Evolutionary conservation across 2,329 filamentous ascomycete genomes (phyloP), one percentile per base, ranked within the genome.

Genomic region (Fusarium scirpi): DNA sequence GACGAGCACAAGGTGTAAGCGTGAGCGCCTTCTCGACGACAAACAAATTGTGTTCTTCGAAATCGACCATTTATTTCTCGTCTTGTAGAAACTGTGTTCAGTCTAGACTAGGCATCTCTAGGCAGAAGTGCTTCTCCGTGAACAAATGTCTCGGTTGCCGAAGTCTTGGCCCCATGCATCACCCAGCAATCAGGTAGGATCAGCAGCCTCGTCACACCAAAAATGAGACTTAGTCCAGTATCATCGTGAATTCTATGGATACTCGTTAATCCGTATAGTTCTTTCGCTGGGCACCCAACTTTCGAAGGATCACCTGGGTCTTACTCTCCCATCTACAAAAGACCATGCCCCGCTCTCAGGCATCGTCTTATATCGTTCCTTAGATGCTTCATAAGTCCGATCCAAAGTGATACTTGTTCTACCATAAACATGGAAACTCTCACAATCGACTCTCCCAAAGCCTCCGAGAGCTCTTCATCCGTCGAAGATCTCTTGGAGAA

Each of bases 201-300:
- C 55, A 60, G 5, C 13, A 20, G 5, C 11, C 8, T 18, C 34
- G 34, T 53, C 20, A 4, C 12, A 58, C 34, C 15, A 40, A 16
- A 24, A 8, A 18, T 11, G 18, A 40, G 20, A 44, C 9, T 45
- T 11, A 8, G 4, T 10, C 6, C 4, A 0, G 44, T 67, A 45
- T 51, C 43, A n/a, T 29, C 46, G 46, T 67, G 52, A 67, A 62
- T 25, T n/a, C 13, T 1, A 25, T 45, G 8, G 11, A 27, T 34
- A 15, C 11, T 18, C 13, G 22, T 15, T 16, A 45, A 10, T 10
- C 10, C 20, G 18, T 25, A 18, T 8, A 44, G 5, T 46, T 24
- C 4, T 13, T 9, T 18, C 30, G 24, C 18, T 27, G 43, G 10
- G 12, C 24, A 46, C 27, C 16, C 8, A 34, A 34, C 4, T 9